phyloP scores from a whole-genome alignment of 164 flowering plant genomes.

The Nelumbo lutea region DNA sequence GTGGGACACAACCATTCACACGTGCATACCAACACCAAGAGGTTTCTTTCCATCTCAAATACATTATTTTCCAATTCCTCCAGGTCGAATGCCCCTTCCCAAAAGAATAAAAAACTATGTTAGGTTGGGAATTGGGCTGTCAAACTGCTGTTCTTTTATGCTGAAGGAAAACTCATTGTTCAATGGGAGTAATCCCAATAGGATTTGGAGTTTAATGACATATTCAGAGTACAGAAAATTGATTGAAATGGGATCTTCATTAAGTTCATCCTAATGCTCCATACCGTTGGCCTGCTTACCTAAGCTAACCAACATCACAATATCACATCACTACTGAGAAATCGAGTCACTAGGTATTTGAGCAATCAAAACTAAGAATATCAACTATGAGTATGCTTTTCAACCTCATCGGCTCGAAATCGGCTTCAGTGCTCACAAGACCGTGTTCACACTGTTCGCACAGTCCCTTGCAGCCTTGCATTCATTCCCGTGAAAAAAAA shows the following conservation, averaged over 20 bases:
- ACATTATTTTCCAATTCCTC: not conserved
- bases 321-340: not conserved
- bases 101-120: conserved; percentile 15
- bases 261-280: not conserved
- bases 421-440: too few species aligned
- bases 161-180: not conserved
- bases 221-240: too few species aligned
- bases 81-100: conserved; percentile 11
- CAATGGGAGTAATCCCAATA: not conserved
- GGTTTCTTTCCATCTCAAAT: not conserved
- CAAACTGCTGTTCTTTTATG: not conserved
- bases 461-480: too few species aligned
- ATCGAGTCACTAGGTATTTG: too few species aligned
- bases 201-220: too few species aligned
- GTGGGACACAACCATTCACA: not conserved
- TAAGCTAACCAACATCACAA: not conserved
- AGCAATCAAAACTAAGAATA: too few species aligned
- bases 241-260: not conserved
- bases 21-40: not conserved
- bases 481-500: too few species aligned
- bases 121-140: conserved; percentile 7
- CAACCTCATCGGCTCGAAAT: too few species aligned
- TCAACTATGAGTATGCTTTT: too few species aligned
- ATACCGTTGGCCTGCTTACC: not conserved
- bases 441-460: too few species aligned